These are phyloP conservation scores for Hypoxylon sp. DNA, from an alignment of 2,329 filamentous ascomycete genomes.

Conservation along the genomic window DNA sequence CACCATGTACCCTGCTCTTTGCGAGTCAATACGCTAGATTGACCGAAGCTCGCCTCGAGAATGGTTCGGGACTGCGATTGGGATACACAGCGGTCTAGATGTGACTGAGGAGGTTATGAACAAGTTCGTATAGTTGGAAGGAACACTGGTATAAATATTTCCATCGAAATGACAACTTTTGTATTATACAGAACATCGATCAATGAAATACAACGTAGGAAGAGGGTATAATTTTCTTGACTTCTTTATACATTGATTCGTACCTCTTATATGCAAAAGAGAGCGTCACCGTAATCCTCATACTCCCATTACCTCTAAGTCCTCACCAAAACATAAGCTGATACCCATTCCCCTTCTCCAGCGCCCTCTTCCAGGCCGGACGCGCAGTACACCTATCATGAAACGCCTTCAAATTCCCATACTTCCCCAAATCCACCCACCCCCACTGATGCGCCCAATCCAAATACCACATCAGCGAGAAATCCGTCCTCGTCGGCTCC, in stretches of 20 bases:
- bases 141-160: background rate
- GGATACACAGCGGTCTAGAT: background rate
- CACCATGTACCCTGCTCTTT: too few species aligned
- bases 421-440: conserved; percentile 34
- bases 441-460: conserved; percentile 35
- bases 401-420: conserved; percentile 30
- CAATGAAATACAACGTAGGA: background rate
- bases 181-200: background rate
- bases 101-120: background rate
- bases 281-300: background rate
- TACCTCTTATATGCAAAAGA: background rate
- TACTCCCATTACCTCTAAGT: too few species aligned
- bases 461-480: conserved; percentile 36
- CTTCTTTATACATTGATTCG: background rate
- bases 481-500: conserved; percentile 40
- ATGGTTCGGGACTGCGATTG: background rate
- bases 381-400: conserved; percentile 27
- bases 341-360: conserved; percentile 46
- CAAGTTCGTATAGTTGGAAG: background rate
- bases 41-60: background rate
- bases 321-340: conserved; percentile 24
- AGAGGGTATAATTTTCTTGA: background rate
- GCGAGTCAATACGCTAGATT: too few species aligned
- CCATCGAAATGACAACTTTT: background rate
- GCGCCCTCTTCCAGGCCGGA: conserved; percentile 41